A percentile compares a stretch with the other conserved stretches of the same genome.
These are phyloP conservation scores for Hypocrella siamensis DNA, from an alignment of 2,329 filamentous ascomycete genomes.

Conservation along the genomic window DNA sequence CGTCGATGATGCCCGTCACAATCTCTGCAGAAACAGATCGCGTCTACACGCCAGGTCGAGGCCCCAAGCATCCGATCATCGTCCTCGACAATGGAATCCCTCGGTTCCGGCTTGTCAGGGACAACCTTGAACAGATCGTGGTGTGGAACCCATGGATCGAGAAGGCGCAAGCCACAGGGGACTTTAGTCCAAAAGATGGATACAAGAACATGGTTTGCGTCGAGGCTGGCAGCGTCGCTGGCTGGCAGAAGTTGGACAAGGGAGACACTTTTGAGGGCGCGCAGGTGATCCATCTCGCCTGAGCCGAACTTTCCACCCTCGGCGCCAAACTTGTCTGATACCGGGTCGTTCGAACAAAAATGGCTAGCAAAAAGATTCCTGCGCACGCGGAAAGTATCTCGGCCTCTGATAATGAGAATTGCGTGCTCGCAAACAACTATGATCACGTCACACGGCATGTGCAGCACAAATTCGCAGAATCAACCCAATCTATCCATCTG, in stretches of 20 bases:
- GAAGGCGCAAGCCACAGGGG: conserved; percentile 65
- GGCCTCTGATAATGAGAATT: too few relatives aligned
- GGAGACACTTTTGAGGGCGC: conserved; percentile 52
- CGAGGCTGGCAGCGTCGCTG: conserved; percentile 71
- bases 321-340: too few relatives aligned
- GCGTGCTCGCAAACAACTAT: too few relatives aligned
- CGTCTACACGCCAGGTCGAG: conserved; percentile 60
- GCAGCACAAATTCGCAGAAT: too few relatives aligned
- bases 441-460: too few relatives aligned
- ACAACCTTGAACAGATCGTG: conserved; percentile 76
- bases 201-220: conserved; percentile 92
- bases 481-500: too few relatives aligned
- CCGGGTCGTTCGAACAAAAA: too few relatives aligned
- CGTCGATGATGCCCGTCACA: conserved; percentile 42
- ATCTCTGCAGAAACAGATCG: conserved; percentile 75
- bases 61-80: conserved; percentile 39
- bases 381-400: too few relatives aligned
- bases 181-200: conserved; percentile 79
- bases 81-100: conserved; percentile 49
- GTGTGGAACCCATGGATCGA: conserved; percentile 96
- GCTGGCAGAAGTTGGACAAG: conserved; percentile 72
- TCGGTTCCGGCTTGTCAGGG: conserved; percentile 59
- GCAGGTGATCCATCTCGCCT: conserved; percentile 33
- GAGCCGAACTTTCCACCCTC: too few relatives aligned
- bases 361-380: too few relatives aligned